Base-by-base conservation (phyloP, 768 basidiomycete genomes). In the Pholiota microspora region DNA sequence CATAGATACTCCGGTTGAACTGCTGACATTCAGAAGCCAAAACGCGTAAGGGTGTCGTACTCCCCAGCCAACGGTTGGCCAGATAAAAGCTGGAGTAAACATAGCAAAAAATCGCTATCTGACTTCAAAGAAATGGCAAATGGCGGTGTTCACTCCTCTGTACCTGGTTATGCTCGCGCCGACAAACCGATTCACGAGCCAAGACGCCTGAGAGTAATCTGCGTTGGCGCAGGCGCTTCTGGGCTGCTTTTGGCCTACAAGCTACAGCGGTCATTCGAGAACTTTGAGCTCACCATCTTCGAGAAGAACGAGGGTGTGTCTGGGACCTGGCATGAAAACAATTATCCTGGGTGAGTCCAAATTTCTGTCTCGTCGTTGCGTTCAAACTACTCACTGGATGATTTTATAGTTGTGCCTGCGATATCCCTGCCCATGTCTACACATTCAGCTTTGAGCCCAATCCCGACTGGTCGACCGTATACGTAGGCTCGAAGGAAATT, bases 241-340 rank as follows among this genome's bases (percentile, higher is more conserved):
- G 71, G 71, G 12, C 62, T 73, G 9, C 58, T 64, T 7, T 53
- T 68, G 29, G 67, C 67, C 1, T 73, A 73, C 59, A 71, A 71
- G 48, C 57, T 71, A 3, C 71, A 71, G 51, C 64, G 71, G 1
- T 71, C 71, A 2, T 71, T 73, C 51, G 58, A 65, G 9, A 67
- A 71, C 27, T 69, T 69, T 29, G 62, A 68, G 7, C 62, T 73
- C 18, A 57, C 59, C 10, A 9, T 72, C 1, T 73, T 70, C 49
- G 71, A 73, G 27, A 72, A 71, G 60, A 73, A 72, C 47, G 61
- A 56, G 15, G 57, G 61, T 0, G 47, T 73, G 0, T 61, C 61
- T 2, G 70, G 71, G 49, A 73, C 71, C 2, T 72, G 72, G 72
- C 62, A 62, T 25, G 72, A 71, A 51, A 73, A 73, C 49, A 67